A percentile compares a stretch with the other conserved stretches of the same genome.
Evolutionary conservation across 148 eudicot species (phyloP).

Genomic region (Suaeda aralocaspica): DNA sequence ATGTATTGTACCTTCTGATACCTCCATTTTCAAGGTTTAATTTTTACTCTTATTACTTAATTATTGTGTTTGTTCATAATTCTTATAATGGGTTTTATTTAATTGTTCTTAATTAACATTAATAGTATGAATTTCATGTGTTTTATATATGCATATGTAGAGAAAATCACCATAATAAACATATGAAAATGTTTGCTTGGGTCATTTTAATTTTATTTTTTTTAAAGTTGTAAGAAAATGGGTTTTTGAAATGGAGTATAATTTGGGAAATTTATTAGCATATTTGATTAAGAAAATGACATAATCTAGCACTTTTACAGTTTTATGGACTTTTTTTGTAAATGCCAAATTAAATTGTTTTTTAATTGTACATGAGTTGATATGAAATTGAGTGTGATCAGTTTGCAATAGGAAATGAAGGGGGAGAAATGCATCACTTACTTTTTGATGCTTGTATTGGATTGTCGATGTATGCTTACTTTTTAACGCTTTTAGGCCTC

Average conservation of each 20-base stretch:
- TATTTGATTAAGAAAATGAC: neutral
- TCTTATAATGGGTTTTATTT: neutral
- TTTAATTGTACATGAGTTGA: neutral
- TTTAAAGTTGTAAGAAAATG: no score
- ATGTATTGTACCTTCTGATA: conserved; percentile 19
- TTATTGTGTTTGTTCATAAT: neutral
- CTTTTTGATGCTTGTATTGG: conserved; percentile 12
- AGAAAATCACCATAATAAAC: neutral
- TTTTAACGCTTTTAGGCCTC: conserved; percentile 36
- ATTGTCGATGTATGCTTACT: neutral
- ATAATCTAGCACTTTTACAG: neutral
- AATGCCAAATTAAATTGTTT: neutral
- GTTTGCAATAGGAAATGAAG: neutral
- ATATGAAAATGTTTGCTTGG: neutral
- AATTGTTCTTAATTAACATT: neutral
- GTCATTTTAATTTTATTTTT: neutral
- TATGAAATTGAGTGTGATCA: neutral
- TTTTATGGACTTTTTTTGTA: no score
- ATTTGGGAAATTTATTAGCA: neutral
- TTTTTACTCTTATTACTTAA: neutral
- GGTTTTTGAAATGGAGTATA: neutral
- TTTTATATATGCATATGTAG: neutral
- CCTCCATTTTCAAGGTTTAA: conserved; percentile 21
- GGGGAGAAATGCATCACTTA: neutral
- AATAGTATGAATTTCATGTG: neutral